A percentile compares a stretch with the other conserved stretches of the same genome.
Evolutionary conservation across 176 grass and related monocot genomes (phyloP).

Genomic region (Miscanthus lutarioriparius): DNA sequence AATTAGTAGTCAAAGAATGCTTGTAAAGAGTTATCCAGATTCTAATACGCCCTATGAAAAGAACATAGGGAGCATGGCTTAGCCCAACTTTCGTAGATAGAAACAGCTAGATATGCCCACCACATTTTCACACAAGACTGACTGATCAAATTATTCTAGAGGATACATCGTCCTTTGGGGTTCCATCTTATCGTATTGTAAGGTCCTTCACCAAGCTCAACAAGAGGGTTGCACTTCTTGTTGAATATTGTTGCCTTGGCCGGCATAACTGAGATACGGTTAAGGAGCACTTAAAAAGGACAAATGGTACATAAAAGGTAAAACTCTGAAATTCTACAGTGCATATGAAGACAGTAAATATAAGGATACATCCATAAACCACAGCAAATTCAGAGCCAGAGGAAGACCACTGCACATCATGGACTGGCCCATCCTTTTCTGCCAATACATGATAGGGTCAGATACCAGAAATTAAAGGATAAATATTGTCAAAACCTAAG

Average conservation of each 20-base stretch:
- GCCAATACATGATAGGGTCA: slow-evolving; percentile 16
- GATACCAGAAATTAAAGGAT: neutral
- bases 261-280: slow-evolving; percentile 74
- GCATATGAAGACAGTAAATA: slow-evolving; percentile 22
- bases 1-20: neutral
- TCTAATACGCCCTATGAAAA: neutral
- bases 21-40: neutral
- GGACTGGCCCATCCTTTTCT: slow-evolving; percentile 91
- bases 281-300: slow-evolving; percentile 50
- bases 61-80: neutral
- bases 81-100: slow-evolving; percentile 5
- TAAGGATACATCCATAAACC: slow-evolving; percentile 90
- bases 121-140: slow-evolving; percentile 8
- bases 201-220: slow-evolving; percentile 94
- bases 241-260: slow-evolving; percentile 88
- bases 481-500: neutral
- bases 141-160: slow-evolving; percentile 36
- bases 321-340: slow-evolving; percentile 2
- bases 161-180: slow-evolving; percentile 91
- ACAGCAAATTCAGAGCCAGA: slow-evolving; percentile 87
- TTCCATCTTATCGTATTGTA: slow-evolving; percentile 98
- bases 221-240: slow-evolving; percentile 83
- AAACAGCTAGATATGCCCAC: neutral
- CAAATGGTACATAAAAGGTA: slow-evolving; percentile 24
- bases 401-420: slow-evolving; percentile 88